Evolutionary conservation across 352 stramenopile genomes (phyloP), one percentile per base, ranked within the genome.

Genomic region (Pythium volutum): DNA sequence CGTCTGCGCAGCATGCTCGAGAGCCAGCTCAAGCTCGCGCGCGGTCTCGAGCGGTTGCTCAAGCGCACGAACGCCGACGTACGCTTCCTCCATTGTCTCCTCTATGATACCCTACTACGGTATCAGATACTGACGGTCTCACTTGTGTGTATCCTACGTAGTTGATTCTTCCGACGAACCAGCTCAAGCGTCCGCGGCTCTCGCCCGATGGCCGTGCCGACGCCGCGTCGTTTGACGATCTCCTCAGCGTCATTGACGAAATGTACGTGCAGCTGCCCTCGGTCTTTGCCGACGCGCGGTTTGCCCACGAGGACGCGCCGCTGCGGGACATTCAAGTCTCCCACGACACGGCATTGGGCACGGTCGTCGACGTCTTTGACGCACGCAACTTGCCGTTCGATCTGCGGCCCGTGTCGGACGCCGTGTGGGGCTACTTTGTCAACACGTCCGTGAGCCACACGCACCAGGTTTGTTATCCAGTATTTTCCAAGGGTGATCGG

Each of bases 11-110:
- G 69, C 9, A 68, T 84, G 39, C 62, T 89, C 38, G 77, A 87
- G 48, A 77, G 70, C 20, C 79, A 89, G 47, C 74, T 89, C 63
- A 85, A 86, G 66, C 70, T 87, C 45, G 77, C 71, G 64, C 53
- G 54, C 27, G 48, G 54, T 1, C 41, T 68, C 15, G 61, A 68
- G 48, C 53, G 61, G 2, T 47, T 68, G 9, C 53, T 69, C 39
- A 64, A 64, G 55, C 62, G 62, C 26, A 64, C 55, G 12, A 69
- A 69, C 22, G 50, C 55, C 11, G 62, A 69, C 39, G 62, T 68
- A 46, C 51, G 60, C 25, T 20, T 38, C 9, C 4, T 26, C 12
- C 6, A 14, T 6, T 22, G 0, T 42, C 8, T 29, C 39, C 10
- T 58, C 18, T 58, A n/a, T 10, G 8, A n/a, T 23, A 47, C 5